A percentile compares a stretch with the other conserved stretches of the same genome.
Evolutionary conservation across 1,284 basidiomycete species (phyloP).

Genomic region (Anthracocystis panici-leucophaei): DNA sequence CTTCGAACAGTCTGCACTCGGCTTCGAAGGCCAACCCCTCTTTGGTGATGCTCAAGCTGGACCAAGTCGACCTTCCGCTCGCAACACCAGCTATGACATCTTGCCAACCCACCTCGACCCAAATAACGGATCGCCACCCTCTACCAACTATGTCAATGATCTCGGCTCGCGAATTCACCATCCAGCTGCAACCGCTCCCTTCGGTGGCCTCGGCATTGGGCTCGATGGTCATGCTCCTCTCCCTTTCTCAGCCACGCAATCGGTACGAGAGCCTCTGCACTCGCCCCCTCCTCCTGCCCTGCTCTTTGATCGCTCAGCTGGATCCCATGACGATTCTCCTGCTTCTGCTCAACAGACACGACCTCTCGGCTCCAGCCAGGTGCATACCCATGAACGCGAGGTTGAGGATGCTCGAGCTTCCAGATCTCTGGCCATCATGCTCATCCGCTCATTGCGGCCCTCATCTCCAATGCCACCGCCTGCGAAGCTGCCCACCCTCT

Average conservation of each 20-base stretch:
- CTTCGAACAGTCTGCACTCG: conserved; percentile 47
- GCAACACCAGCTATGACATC: conserved; percentile 19
- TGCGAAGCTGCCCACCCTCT: conserved; percentile 26
- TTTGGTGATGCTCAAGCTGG: conserved; percentile 21
- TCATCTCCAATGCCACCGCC: conserved; percentile 36
- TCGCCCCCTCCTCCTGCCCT: conserved; percentile 18
- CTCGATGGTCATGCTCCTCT: conserved; percentile 39
- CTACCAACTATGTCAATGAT: conserved; percentile 49
- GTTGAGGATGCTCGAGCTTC: conserved; percentile 45
- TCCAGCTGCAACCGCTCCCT: conserved; percentile 8
- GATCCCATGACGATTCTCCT: background rate
- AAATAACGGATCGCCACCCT: conserved; percentile 44
- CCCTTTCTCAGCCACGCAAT: conserved; percentile 5
- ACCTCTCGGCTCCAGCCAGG: background rate
- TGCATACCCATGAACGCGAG: conserved; percentile 21
- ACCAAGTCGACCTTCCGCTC: conserved; percentile 8
- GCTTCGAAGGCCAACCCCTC: conserved; percentile 40
- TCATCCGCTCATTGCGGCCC: conserved; percentile 43
- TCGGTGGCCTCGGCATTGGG: conserved; percentile 49
- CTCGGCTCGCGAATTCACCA: conserved; percentile 19
- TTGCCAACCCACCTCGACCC: conserved; percentile 25
- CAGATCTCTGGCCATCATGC: conserved; percentile 35
- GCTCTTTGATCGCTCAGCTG: conserved; percentile 23
- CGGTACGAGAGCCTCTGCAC: conserved; percentile 3
- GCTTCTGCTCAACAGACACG: background rate